Evolutionary conservation across 2,329 filamentous ascomycete species (phyloP), one percentile per base, ranked within the genome.

Genomic region (Trichoderma sp.): DNA sequence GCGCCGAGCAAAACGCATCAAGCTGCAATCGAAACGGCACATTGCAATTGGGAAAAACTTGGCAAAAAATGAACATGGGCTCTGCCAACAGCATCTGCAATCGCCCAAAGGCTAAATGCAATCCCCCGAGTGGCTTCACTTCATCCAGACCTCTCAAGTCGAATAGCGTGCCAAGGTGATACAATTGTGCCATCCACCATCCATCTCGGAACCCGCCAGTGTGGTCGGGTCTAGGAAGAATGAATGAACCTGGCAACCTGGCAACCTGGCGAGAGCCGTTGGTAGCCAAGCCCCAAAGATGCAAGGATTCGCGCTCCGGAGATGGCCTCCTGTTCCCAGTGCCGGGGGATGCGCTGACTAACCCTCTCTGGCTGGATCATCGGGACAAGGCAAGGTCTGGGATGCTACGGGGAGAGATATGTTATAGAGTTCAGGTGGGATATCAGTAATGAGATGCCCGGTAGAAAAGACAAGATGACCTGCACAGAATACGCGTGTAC

Each of bases 401-500:
- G 28, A 57, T 5, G 28, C 57, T 60, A 60, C 30, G 57, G 57
- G 28, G 18, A n/a, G 26, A 18, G 26, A 32, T 14, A 34, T 32
- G 30, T 2, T n/a, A 62, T 26, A 24, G 30, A 62, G 21, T 8
- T 36, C 58, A 63, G 26, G 34, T n/a, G 60, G 14, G 34, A 63
- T 63, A 28, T 63, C 60, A 43, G 24, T 63, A 63, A 63, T 63
- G 60, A 63, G 21, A 21, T 43, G 24, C 18, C 26, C n/a, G 34
- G 21, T 15, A 43, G 51, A 21, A 64, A 21, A 53, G n/a, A 8
- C 11, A 24, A 11, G 24, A 60, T 60, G 57, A 30, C 57, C 11
- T 58, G 57, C 57, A 32, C 28, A 21, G 30, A 63, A 63, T 58
- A 68, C 65, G 65, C 39, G 62, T 64, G 62, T 51, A 28, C 39